These are phyloP conservation scores for Pseudomonodictys pantanalensis DNA, from an alignment of 495 filamentous ascomycete species.

Conservation along the genomic window DNA sequence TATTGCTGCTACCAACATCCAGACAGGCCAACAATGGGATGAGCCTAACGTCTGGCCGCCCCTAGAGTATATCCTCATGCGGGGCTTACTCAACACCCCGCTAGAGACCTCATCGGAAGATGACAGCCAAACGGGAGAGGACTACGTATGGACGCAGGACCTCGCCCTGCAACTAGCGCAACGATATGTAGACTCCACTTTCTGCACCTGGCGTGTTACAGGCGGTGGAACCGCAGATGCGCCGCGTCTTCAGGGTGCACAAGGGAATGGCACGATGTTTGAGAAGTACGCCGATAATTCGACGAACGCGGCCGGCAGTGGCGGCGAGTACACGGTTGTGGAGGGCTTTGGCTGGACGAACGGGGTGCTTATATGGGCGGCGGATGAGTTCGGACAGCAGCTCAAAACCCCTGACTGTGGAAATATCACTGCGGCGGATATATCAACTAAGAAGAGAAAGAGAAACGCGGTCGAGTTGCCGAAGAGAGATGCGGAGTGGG, in stretches of 20 bases:
- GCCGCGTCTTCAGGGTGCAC: constrained; percentile 12
- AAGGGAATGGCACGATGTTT: constrained; percentile 32
- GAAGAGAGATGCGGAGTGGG: constrained; percentile 29
- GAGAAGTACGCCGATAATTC: constrained; percentile 34
- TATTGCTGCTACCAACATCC: constrained; percentile 34
- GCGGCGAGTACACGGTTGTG: constrained; percentile 36
- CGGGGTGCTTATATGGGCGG: constrained; percentile 35
- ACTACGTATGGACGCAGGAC: constrained; percentile 29
- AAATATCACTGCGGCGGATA: constrained; percentile 24
- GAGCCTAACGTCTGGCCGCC: constrained; percentile 39
- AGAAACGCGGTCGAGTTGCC: constrained; percentile 26
- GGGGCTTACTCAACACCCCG: constrained; percentile 34
- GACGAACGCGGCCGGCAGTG: constrained; percentile 31
- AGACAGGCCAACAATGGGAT: constrained; percentile 37
- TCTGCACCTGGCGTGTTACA: constrained; percentile 37
- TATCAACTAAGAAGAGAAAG: constrained; percentile 3
- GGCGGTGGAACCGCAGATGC: constrained; percentile 28
- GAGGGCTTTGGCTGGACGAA: constrained; percentile 39
- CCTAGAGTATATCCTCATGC: constrained; percentile 33
- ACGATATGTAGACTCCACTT: constrained; percentile 35
- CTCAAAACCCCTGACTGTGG: constrained; percentile 33
- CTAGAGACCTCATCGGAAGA: background rate
- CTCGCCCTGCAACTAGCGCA: constrained; percentile 32
- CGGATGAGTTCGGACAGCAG: constrained; percentile 31
- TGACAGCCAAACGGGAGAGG: constrained; percentile 16